Conservation (phyloP, 805 yeast genomes). For the Danielia oregonensis region DNA sequence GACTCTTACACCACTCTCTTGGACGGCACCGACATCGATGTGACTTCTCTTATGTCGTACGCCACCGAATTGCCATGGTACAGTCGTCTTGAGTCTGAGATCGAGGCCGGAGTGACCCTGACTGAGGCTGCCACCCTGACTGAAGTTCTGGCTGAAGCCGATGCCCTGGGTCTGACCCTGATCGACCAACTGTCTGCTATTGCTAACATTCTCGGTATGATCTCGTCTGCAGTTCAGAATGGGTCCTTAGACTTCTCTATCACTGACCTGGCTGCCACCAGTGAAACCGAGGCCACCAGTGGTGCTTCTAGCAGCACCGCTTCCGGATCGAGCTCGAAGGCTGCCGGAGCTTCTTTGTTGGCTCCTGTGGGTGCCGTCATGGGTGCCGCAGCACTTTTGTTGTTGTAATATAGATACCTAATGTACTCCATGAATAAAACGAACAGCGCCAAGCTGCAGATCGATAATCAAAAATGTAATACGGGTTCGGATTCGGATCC, state of each 20-base stretch:
- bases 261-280: too few relatives aligned
- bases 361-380: conserved; percentile 31
- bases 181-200: too few relatives aligned
- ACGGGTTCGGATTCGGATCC: too few relatives aligned
- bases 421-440: not conserved
- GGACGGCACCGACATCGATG: conserved; percentile 13
- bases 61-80: conserved; percentile 37
- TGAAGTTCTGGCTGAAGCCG: too few relatives aligned
- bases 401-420: conserved; percentile 18
- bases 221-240: too few relatives aligned
- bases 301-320: not conserved
- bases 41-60: conserved; percentile 24
- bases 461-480: too few relatives aligned
- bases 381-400: conserved; percentile 34
- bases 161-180: too few relatives aligned
- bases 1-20: conserved; percentile 42
- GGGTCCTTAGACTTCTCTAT: conserved; percentile 1
- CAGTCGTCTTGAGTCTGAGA: conserved; percentile 17
- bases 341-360: conserved; percentile 10
- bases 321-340: conserved; percentile 6
- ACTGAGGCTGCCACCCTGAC: conserved; percentile 9
- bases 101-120: conserved; percentile 14
- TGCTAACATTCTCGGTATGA: too few relatives aligned
- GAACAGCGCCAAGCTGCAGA: too few relatives aligned
- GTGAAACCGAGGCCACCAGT: not conserved